Evolutionary conservation across 2,329 filamentous ascomycete species (phyloP).

Genomic region (Beauveria rudraprayagi): DNA sequence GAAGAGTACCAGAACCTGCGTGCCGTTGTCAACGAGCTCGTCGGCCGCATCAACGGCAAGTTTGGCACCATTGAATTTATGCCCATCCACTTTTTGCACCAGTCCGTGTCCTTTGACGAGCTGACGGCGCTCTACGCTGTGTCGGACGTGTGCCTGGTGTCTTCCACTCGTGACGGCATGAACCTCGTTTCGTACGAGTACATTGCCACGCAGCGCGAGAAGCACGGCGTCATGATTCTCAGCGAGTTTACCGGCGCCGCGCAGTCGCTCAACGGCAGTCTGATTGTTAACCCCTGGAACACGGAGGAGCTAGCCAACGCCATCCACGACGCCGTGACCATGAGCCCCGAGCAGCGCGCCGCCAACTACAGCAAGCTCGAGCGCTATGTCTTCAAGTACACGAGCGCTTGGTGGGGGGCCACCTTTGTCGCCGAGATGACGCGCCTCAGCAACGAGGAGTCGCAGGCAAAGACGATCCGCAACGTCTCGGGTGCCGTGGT

Average conservation of each 20-base stretch:
- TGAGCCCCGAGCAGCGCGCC: conserved; percentile 80
- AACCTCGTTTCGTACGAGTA: conserved; percentile 98
- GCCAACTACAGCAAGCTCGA: conserved; percentile 87
- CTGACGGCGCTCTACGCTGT: conserved; percentile 88
- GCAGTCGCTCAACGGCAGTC: conserved; percentile 83
- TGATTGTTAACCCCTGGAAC: conserved; percentile 98
- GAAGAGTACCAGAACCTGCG: conserved; percentile 97
- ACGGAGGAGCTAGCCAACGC: conserved; percentile 90
- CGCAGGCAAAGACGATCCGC: conserved; percentile 31
- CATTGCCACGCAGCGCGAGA: conserved; percentile 84
- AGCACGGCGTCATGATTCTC: conserved; percentile 87
- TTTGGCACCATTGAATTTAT: conserved; percentile 98
- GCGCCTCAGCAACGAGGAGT: conserved; percentile 35
- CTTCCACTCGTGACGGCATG: conserved; percentile 96
- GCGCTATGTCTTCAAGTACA: conserved; percentile 96
- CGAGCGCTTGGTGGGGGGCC: conserved; percentile 92
- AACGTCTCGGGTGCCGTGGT: conserved; percentile 34
- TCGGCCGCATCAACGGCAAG: conserved; percentile 92
- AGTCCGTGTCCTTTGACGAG: conserved; percentile 91
- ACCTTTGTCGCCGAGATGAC: conserved; percentile 81
- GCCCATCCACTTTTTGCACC: conserved; percentile 97
- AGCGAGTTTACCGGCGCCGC: conserved; percentile 96
- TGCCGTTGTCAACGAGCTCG: conserved; percentile 91
- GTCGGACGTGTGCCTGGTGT: conserved; percentile 86
- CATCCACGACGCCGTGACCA: conserved; percentile 93